Base-by-base conservation (phyloP, 1,284 basidiomycete species). In the Malassezia restricta region DNA sequence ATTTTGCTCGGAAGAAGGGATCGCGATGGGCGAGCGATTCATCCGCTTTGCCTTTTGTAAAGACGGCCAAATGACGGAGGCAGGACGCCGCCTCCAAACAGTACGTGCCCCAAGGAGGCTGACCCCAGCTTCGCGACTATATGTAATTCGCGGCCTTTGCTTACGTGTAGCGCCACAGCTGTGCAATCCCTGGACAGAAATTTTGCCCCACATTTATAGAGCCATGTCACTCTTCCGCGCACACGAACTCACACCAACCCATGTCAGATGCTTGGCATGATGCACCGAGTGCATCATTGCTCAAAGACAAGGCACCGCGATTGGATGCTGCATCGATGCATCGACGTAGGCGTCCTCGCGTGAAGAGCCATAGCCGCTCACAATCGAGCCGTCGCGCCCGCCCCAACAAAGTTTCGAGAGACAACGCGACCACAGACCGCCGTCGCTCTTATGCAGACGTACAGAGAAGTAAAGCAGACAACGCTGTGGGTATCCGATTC, bases 41-140 rank as follows among this genome's bases (percentile, higher is more conserved):
- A 56, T 71, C 7, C 46, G 69, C 14, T 71, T 71, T 40, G 60
- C 59, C 28, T 72, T 72, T 45, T 72, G 69, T 47, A 72, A 72
- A 40, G 65, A 66, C 45, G 58, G 57, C 15, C 66, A 72, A 47
- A 54, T 72, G 15, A 58, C 55, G 42, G 37, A 59, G 40, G 69
- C 66, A 6, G 65, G 55, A 4, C 49, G 58, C 12, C 50, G 66
- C 20, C 48, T 72, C 51, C 52, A 59, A 14, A 56, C 54, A 54
- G 53, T 65, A 51, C 47, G 52, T 54, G 17, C 38, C 24, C 46
- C 8, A 40, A 6, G 39, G 3, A 12, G 20, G 6, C 39, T 24
- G 11, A 14, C 33, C 33, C 28, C 49, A 51, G 49, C 43, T 51
- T 8, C 31, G 39, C 8, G 33, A 39, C 9, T 43, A 43, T 35